Conservation (phyloP, 106 monocot genomes). For the Platanthera guangdongensis region DNA sequence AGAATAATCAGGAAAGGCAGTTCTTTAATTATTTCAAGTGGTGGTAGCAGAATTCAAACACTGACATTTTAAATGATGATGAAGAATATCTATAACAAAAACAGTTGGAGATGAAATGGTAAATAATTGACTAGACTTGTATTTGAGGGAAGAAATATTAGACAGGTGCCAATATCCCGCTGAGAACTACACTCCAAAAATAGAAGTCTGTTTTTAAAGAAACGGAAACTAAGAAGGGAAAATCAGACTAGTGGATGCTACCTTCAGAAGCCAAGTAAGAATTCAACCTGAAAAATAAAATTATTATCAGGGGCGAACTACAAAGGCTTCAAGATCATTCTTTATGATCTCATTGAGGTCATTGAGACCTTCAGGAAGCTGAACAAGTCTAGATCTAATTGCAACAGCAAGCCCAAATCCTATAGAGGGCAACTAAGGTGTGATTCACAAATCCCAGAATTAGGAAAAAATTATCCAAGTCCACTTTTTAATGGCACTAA, state of each 20-base stretch:
- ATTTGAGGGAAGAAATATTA: background rate
- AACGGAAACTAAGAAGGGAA: background rate
- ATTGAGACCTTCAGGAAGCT: too few relatives aligned
- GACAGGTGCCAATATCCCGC: background rate
- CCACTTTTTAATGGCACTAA: too few relatives aligned
- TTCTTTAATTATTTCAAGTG: constrained; percentile 3
- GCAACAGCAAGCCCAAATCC: too few relatives aligned
- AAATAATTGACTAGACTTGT: background rate
- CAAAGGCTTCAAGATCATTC: too few relatives aligned
- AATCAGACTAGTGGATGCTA: background rate
- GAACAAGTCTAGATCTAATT: too few relatives aligned
- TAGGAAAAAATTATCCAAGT: too few relatives aligned
- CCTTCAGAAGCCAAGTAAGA: background rate
- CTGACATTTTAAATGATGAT: background rate
- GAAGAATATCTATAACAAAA: background rate
- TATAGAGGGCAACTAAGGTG: too few relatives aligned
- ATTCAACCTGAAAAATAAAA: background rate
- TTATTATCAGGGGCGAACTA: background rate
- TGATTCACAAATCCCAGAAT: too few relatives aligned
- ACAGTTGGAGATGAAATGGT: background rate
- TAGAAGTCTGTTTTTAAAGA: background rate
- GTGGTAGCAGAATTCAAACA: background rate
- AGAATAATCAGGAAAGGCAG: background rate
- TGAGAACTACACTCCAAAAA: background rate
- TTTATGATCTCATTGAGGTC: too few relatives aligned